phyloP scores from a whole-genome alignment of 1,284 basidiomycete genomes.

The Melampsora larici-populina region DNA sequence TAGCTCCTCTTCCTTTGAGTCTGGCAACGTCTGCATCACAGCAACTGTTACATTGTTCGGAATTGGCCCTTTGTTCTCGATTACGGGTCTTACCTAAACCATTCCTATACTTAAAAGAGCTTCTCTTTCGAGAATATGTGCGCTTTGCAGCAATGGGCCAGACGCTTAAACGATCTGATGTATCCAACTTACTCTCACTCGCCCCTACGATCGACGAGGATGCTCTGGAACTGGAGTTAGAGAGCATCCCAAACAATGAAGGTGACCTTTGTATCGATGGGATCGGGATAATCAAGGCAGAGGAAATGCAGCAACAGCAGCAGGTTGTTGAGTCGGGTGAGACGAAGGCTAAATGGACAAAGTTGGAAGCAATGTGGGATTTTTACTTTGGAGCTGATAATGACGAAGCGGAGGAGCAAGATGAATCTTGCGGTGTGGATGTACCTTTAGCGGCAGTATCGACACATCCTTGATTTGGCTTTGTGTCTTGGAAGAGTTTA shows the following conservation, averaged over 20 bases:
- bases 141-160: constrained; percentile 53
- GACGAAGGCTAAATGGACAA: constrained; percentile 6
- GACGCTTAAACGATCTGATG: constrained; percentile 13
- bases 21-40: constrained; percentile 55
- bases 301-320: not conserved
- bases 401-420: not conserved
- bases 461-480: no score
- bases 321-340: not conserved
- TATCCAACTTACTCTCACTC: constrained; percentile 18
- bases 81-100: constrained; percentile 85
- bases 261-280: not conserved
- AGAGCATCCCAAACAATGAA: not conserved
- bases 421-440: not conserved
- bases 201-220: constrained; percentile 29
- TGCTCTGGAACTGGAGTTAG: not conserved
- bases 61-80: constrained; percentile 80
- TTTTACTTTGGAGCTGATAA: constrained; percentile 29
- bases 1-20: constrained; percentile 45
- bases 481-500: no score
- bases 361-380: constrained; percentile 34
- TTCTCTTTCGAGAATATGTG: constrained; percentile 82
- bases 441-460: not conserved
- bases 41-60: constrained; percentile 77
- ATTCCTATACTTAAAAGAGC: constrained; percentile 87
- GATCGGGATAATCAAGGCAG: not conserved